Evolutionary conservation across 371 early-diverging fungal species (phyloP).

Genomic region (Mucor racemosus): DNA sequence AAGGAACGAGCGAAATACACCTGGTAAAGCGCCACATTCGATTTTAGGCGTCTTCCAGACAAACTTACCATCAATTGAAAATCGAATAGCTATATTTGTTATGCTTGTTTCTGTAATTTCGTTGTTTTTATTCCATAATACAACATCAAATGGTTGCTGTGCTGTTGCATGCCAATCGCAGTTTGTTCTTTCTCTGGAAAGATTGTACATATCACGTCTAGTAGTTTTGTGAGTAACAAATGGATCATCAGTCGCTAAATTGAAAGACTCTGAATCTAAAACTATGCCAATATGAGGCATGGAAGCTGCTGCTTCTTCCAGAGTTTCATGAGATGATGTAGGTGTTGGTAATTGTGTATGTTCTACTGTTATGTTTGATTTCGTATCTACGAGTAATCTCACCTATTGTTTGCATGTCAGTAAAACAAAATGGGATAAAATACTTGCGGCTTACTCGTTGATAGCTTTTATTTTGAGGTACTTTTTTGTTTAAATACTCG

Average conservation of each 20-base stretch:
- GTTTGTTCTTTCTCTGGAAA: conserved; percentile 46
- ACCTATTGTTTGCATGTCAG: conserved; percentile 34
- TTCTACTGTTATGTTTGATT: conserved; percentile 44
- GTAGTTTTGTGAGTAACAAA: conserved; percentile 66
- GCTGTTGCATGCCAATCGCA: conserved; percentile 35
- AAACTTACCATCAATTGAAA: conserved; percentile 8
- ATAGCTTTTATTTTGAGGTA: conserved; percentile 32
- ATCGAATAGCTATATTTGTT: conserved; percentile 62
- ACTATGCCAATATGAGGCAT: conserved; percentile 25
- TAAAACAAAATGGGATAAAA: background rate
- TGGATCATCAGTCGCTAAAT: conserved; percentile 33
- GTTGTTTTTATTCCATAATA: conserved; percentile 53
- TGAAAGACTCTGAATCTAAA: conserved; percentile 43
- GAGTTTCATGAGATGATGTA: conserved; percentile 1
- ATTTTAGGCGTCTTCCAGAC: conserved; percentile 56
- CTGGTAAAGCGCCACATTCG: conserved; percentile 53
- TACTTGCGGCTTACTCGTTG: conserved; percentile 38
- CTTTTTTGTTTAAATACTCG: conserved; percentile 27
- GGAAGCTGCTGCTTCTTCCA: conserved; percentile 22
- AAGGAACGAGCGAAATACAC: conserved; percentile 55
- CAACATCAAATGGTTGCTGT: conserved; percentile 57
- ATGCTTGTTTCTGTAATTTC: conserved; percentile 66
- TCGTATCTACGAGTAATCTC: conserved; percentile 47
- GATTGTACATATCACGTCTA: conserved; percentile 54
- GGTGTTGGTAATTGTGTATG: conserved; percentile 37